Evolutionary conservation across 257 asterid species (phyloP).

Genomic region (Cynanchum wilfordii): DNA sequence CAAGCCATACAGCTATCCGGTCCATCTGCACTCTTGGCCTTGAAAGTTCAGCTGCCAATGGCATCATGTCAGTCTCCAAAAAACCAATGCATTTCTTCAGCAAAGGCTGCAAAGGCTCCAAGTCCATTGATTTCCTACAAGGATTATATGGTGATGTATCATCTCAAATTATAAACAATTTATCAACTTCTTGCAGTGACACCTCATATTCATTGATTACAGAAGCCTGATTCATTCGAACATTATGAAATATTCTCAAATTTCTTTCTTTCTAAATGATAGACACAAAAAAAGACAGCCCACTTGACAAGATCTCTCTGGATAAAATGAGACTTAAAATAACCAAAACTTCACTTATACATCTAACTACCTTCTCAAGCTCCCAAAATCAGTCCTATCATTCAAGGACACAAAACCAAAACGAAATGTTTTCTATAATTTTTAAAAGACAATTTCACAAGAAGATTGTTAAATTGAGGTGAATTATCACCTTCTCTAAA

Average conservation of each 20-base stretch:
- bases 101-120: conserved; percentile 87
- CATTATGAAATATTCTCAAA: too few species aligned
- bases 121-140: conserved; percentile 61
- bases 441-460: not conserved
- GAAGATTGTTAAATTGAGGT: not conserved
- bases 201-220: not conserved
- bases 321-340: too few species aligned
- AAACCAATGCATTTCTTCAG: conserved; percentile 65
- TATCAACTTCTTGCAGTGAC: not conserved
- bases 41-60: conserved; percentile 37
- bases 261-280: too few species aligned
- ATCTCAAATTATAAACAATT: not conserved
- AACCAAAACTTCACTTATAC: too few species aligned
- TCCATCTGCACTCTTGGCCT: conserved; percentile 93
- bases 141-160: conserved; percentile 17
- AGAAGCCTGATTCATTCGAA: not conserved
- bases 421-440: not conserved
- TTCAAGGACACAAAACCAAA: not conserved
- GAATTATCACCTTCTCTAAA: too few species aligned
- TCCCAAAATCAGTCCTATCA: not conserved
- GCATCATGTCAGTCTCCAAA: conserved; percentile 64
- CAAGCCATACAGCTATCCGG: conserved; percentile 89
- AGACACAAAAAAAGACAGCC: too few species aligned
- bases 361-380: too few species aligned
- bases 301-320: too few species aligned